A percentile compares a stretch with the other conserved stretches of the same genome.
Evolutionary conservation across 2,329 filamentous ascomycete species (phyloP).

Genomic region (Fusarium proliferatum): DNA sequence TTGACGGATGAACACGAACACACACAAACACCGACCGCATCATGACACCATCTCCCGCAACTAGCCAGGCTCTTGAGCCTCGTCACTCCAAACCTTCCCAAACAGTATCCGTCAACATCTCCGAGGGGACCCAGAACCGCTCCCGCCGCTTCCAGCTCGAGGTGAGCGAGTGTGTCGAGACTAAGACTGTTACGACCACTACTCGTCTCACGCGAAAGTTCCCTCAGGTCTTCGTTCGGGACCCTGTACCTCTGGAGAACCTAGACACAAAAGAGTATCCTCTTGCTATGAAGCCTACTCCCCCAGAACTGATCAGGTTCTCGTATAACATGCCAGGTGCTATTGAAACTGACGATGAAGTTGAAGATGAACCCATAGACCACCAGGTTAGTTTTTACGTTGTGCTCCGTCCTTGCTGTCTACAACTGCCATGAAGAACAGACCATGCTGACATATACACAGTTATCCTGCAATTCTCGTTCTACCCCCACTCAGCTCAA

Average conservation of each 20-base stretch:
- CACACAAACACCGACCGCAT: conserved; percentile 27
- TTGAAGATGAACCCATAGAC: conserved; percentile 33
- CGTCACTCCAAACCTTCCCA: conserved; percentile 50
- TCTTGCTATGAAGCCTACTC: conserved; percentile 83
- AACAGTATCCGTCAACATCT: conserved; percentile 61
- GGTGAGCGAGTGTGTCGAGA: conserved; percentile 73
- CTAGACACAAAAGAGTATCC: conserved; percentile 93
- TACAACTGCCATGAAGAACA: not conserved
- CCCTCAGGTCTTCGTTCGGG: conserved; percentile 83
- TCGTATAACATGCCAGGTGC: conserved; percentile 70
- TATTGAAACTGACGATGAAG: conserved; percentile 43
- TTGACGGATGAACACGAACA: conserved; percentile 28
- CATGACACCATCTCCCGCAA: conserved; percentile 54
- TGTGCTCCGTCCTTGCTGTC: not conserved
- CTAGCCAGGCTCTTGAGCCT: conserved; percentile 53
- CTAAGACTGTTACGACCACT: conserved; percentile 85
- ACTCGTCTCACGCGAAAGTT: conserved; percentile 88
- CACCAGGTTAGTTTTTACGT: conserved; percentile 37
- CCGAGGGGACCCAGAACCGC: conserved; percentile 53
- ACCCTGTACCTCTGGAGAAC: conserved; percentile 74
- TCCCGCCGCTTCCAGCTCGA: conserved; percentile 63
- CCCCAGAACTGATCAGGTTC: conserved; percentile 80
- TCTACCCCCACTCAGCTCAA: conserved; percentile 45
- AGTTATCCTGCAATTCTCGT: conserved; percentile 35
- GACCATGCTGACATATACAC: conserved; percentile 18